Conservation (phyloP, 75 land plant genomes). For the Pseudotsuga menziesii region DNA sequence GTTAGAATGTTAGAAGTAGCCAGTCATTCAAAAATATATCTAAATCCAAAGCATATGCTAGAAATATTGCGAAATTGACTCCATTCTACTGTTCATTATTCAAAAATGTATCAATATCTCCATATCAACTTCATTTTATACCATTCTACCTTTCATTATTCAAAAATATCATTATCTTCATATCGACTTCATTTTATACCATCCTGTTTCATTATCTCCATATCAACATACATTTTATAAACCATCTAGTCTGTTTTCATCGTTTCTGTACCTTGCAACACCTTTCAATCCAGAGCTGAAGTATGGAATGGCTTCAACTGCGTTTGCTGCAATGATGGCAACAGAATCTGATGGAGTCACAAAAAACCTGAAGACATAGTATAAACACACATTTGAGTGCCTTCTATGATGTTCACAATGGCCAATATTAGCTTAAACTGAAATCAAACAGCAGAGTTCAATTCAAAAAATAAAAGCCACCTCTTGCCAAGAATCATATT, state of each 20-base stretch:
- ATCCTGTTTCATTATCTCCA: too few species aligned
- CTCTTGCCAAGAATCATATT: slow-evolving; percentile 99
- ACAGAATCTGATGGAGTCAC: slow-evolving; percentile 99
- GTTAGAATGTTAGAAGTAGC: too few species aligned
- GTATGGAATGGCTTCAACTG: slow-evolving; percentile 92
- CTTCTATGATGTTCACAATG: not conserved
- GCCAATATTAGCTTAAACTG: not conserved
- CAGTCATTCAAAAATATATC: too few species aligned
- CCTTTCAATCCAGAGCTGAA: slow-evolving; percentile 93
- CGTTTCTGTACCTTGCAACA: slow-evolving; percentile 79
- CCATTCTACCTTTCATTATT: too few species aligned
- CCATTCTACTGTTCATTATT: too few species aligned
- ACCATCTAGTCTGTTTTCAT: not conserved
- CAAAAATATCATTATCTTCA: too few species aligned
- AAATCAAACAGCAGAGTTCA: slow-evolving; percentile 4
- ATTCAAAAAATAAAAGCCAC: slow-evolving; percentile 24
- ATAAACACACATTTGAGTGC: not conserved
- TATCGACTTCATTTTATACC: too few species aligned
- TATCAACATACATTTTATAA: not conserved
- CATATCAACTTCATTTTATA: too few species aligned
- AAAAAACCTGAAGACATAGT: slow-evolving; percentile 64
- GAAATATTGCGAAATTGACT: too few species aligned
- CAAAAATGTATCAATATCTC: too few species aligned
- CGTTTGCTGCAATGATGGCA: slow-evolving; percentile 99
- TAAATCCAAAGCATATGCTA: too few species aligned